Evolutionary conservation across 106 monocot genomes (phyloP), one percentile per base, ranked within the genome.

Genomic region (Gastrodia elata): DNA sequence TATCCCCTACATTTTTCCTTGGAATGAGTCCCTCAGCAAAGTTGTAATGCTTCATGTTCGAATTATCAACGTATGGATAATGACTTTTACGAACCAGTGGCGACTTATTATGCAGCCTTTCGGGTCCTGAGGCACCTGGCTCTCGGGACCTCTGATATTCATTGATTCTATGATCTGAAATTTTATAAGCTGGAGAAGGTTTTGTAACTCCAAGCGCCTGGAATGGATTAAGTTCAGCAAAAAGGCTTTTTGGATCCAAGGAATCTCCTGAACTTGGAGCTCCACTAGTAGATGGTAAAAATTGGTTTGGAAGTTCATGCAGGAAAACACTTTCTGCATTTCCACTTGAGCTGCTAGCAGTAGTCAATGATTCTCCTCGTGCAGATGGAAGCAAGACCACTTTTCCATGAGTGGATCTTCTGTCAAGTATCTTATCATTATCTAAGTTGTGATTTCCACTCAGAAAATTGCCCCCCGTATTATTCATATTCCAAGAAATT

Each of bases 141-240:
- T 98, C 93, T 79, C 87, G 75, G 9, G 69, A 82, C 70, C 80
- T 88, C 52, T 88, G 84, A 33, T 79, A 91, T 68, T 76, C 97
- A 44, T 73, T 79, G 24, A 75, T 79, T 68, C 65, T 87, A 73
- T 56, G 77, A 48, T 84, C 91, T 74, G 74, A 41, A 38, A 65
- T 43, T 70, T 81, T 84, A 3, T 75, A 74, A 15, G 68, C 79
- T 68, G 65, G 25, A 71, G 68, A 16, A 73, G 74, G 49, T 76
- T 87, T 89, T 70, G 58, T 68, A 40, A 57, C 65, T 74, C 76
- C 84, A 81, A 38, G 34, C 35, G 24, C 73, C 39, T 81, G 85
- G 75, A 98, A 93, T 40, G 97, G 97, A 48, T 98, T 91, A 36
- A 98, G 86, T 18, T 98, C 97, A 49, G 93, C 78, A 83, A 98